Conservation (phyloP, 2,329 filamentous ascomycete species). For the Talaromyces amestolkiae region DNA sequence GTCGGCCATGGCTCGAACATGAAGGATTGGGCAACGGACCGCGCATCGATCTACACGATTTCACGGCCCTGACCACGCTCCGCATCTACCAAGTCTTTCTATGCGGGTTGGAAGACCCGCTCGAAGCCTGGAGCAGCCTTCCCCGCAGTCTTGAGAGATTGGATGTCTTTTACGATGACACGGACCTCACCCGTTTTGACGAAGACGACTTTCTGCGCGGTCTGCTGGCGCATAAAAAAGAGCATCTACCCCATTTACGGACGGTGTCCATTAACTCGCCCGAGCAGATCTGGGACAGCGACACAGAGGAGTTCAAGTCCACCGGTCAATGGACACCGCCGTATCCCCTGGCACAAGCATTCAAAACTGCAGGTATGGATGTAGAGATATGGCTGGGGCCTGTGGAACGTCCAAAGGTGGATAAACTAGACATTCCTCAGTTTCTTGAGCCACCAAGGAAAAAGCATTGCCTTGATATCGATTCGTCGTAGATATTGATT, state of each 20-base stretch:
- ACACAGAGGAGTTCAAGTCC: background rate
- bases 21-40: constrained; percentile 10
- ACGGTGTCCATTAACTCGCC: constrained; percentile 7
- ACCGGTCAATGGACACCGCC: constrained; percentile 10
- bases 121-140: constrained; percentile 9
- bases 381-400: constrained; percentile 7
- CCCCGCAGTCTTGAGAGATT: constrained; percentile 6
- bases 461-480: background rate
- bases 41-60: constrained; percentile 7
- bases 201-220: constrained; percentile 9
- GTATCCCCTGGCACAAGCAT: constrained; percentile 7
- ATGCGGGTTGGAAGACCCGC: constrained; percentile 3
- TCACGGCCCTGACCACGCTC: constrained; percentile 11
- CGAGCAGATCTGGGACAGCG: constrained; percentile 1
- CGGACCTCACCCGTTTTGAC: constrained; percentile 1
- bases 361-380: constrained; percentile 5
- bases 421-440: background rate
- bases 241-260: constrained; percentile 2
- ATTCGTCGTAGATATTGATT: background rate
- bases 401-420: constrained; percentile 5
- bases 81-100: constrained; percentile 14
- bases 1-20: constrained; percentile 1
- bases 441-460: background rate
- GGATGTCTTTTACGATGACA: constrained; percentile 11
- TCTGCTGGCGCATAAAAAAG: constrained; percentile 7